Percentiles rank a stretch among this genome's conserved stretches.
Conservation (phyloP, 805 yeast genomes). For the Suhomyces emberorum region DNA sequence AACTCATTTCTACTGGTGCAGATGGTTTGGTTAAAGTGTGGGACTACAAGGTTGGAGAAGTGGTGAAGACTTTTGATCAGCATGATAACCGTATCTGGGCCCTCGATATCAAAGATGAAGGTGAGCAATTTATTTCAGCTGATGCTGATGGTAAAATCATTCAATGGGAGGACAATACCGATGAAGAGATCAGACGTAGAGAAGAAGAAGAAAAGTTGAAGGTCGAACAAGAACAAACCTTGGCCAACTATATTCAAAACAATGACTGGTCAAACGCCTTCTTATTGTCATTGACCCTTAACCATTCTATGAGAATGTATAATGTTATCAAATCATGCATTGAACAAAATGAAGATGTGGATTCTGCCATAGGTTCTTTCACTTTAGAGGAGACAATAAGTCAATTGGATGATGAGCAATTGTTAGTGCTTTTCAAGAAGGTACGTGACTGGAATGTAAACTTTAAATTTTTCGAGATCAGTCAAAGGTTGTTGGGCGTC, state of each 20-base stretch:
- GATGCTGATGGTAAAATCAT: slow-evolving; percentile 94
- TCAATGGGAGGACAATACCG: slow-evolving; percentile 86
- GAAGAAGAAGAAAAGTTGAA: slow-evolving; percentile 49
- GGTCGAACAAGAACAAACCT: slow-evolving; percentile 86
- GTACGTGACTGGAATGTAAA: slow-evolving; percentile 95
- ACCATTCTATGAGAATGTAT: slow-evolving; percentile 87
- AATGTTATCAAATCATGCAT: slow-evolving; percentile 68
- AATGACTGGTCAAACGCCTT: slow-evolving; percentile 90
- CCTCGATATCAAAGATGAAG: slow-evolving; percentile 64
- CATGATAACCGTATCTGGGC: slow-evolving; percentile 97
- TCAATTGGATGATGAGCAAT: slow-evolving; percentile 55
- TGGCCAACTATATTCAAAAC: slow-evolving; percentile 66
- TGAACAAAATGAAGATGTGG: slow-evolving; percentile 45
- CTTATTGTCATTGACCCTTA: slow-evolving; percentile 74
- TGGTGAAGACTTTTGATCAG: slow-evolving; percentile 78
- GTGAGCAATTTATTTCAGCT: slow-evolving; percentile 71
- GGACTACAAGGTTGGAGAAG: slow-evolving; percentile 74
- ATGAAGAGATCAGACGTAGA: slow-evolving; percentile 56
- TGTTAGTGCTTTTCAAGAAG: slow-evolving; percentile 62
- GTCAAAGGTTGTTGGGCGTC: slow-evolving; percentile 73
- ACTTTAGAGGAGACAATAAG: slow-evolving; percentile 64
- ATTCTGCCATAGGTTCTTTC: slow-evolving; percentile 51
- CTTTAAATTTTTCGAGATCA: slow-evolving; percentile 70
- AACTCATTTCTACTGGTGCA: slow-evolving; percentile 79
- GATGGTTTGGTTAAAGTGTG: slow-evolving; percentile 92